Percentiles rank a stretch among this genome's conserved stretches.
These are phyloP conservation scores for Pestalotiopsis sp. DNA, from an alignment of 2,329 filamentous ascomycete species.

Conservation along the genomic window DNA sequence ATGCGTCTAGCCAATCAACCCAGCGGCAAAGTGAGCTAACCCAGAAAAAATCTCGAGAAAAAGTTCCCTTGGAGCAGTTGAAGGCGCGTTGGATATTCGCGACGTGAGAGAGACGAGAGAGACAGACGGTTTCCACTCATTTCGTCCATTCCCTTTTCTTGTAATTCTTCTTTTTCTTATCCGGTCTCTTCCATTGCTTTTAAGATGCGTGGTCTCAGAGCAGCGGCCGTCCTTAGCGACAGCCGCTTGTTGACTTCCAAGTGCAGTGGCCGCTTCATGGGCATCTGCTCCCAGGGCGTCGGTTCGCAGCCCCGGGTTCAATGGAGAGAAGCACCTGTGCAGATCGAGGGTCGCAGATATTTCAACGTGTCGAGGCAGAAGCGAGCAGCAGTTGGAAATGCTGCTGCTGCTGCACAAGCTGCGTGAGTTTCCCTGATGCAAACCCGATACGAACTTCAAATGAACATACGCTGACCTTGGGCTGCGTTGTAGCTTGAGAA, in stretches of 20 bases:
- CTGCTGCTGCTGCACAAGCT: slow-evolving; percentile 35
- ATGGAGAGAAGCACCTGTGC: slow-evolving; percentile 34
- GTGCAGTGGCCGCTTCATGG: slow-evolving; percentile 35
- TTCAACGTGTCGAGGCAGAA: slow-evolving; percentile 40
- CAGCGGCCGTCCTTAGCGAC: slow-evolving; percentile 39
- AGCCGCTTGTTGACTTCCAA: slow-evolving; percentile 36
- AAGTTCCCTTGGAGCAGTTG: background rate
- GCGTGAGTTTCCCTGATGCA: slow-evolving; percentile 35
- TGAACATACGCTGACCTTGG: background rate
- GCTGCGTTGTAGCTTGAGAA: slow-evolving; percentile 38
- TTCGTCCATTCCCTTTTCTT: background rate
- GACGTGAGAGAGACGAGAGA: background rate
- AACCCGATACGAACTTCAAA: too few relatives aligned
- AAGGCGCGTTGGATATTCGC: slow-evolving; percentile 9
- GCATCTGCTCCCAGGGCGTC: slow-evolving; percentile 30
- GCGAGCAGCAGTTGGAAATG: slow-evolving; percentile 31
- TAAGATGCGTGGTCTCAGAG: slow-evolving; percentile 43
- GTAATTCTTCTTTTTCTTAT: slow-evolving; percentile 11
- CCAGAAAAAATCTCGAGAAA: slow-evolving; percentile 23
- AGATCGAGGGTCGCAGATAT: slow-evolving; percentile 37
- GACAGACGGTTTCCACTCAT: background rate
- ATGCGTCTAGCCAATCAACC: slow-evolving; percentile 11
- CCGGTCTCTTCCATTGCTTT: slow-evolving; percentile 20
- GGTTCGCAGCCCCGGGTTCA: slow-evolving; percentile 30
- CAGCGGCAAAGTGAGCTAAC: slow-evolving; percentile 6